Evolutionary conservation across 257 asterid genomes (phyloP), one percentile per base, ranked within the genome.

Genomic region (Solanum lycopersicoides): DNA sequence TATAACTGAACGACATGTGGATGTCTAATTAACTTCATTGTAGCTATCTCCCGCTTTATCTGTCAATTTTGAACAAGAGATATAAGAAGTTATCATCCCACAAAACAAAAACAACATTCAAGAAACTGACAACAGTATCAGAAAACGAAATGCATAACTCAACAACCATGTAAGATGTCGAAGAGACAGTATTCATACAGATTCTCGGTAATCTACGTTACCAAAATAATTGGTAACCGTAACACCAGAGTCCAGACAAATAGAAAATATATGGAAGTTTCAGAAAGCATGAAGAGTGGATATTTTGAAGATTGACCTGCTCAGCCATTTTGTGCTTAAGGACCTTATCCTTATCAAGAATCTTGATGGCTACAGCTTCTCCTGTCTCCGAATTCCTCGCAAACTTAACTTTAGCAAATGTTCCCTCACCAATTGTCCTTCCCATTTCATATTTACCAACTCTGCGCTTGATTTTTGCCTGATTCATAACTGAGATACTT

Each of bases 241-340:
- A 45, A 79, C 66, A 47, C 18, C 85, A 8, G 66, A 59, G 66
- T 59, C 66, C 66, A 50, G 28, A 80, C 79, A 75, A 73, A 71
- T 30, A 34, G 42, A 80, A 45, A 35, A 5, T 8, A 60, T 45
- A 79, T 35, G 59, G 12, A 86, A 63, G 83, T 56, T 30, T 15
- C 39, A 12, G 25, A 66, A 76, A 75, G 53, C 35, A 59, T 30
- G n/a, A 63, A 25, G 21, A 53, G 83, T 56, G n/a, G 47, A 73
- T 3, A 44, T 79, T 23, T 25, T 47, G 75, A 83, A 83, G 20
- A 88, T 87, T 87, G 37, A 94, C 99, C 98, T 96, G 98, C 89
- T 96, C 99, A 7, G 99, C 96, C 95, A 96, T 92, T 92, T 94
- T 96, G 94, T 96, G 95, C 90, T 95, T 96, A 11, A 96, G 98